Base-by-base conservation (phyloP, 805 yeast genomes). In the Wickerhamomyces bovis region DNA sequence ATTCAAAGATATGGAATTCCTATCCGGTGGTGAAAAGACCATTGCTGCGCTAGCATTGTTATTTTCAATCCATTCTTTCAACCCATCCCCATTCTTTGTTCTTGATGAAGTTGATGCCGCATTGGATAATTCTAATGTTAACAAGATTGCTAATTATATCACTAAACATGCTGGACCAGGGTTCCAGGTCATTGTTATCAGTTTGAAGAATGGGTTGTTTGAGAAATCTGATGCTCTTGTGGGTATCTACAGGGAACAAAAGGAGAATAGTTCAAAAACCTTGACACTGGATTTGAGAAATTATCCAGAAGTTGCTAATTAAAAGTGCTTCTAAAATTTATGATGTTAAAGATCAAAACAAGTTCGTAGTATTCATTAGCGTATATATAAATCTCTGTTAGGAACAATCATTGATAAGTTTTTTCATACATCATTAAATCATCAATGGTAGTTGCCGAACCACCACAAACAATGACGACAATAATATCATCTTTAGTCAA, bases 101-200 rank as follows among this genome's bases (percentile, higher is more conserved):
- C 70, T 94, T 39, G 99, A 94, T 64, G 99, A 94, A 66, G 89
- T 94, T n/a, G 99, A 94, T 68, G 98, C 99, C 0, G 98, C 98
- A 0, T 75, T 94, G 49, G 99, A 94, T 65, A 83, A 86, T 49
- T 80, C 88, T 21, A 94, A 94, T 59, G 97, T 94, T 21, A 79
- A 78, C 45, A 80, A 80, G 58, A 82, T 94, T 48, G 97, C 97
- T n/a, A 81, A 80, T 49, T 94, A 90, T 61, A 88, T 94, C 50
- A 75, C 75, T 43, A 77, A 76, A 50, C 81, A 85, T 55, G 81
- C 92, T 2, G 84, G 88, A 22, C 85, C 89, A 2, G 75, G 78
- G 39, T 80, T 88, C 63, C 99, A 94, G 61, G 89, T 92, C 57
- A 89, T 94, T 63, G 96, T 94, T 40, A 94, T 94, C 51, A 85